These are phyloP conservation scores for Zelonia costaricensis DNA, from an alignment of 208 protist species.

Conservation along the genomic window DNA sequence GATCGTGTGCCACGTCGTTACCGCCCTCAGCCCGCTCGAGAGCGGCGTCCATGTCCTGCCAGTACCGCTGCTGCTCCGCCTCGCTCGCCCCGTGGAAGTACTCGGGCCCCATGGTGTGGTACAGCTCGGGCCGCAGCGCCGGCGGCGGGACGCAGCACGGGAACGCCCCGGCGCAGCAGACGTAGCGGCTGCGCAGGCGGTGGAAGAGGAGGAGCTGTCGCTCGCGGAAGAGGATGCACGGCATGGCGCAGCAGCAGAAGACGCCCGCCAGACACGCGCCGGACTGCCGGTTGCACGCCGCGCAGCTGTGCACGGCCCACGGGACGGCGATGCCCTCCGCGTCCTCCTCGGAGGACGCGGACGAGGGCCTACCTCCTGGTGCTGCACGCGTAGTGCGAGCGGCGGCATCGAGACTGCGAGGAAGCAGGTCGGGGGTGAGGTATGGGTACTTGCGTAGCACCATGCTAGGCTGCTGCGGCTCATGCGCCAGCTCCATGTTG, in stretches of 20 bases:
- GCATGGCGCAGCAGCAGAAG: slow-evolving; percentile 37
- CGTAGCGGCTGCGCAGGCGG: slow-evolving; percentile 35
- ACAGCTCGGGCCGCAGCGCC: slow-evolving; percentile 47
- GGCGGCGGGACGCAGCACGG: slow-evolving; percentile 43
- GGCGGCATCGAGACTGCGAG: neutral
- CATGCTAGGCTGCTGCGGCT: neutral
- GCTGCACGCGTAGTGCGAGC: too few species aligned
- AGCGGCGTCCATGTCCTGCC: neutral
- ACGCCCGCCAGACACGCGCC: slow-evolving; percentile 22
- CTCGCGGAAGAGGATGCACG: slow-evolving; percentile 42
- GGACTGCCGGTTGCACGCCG: slow-evolving; percentile 27
- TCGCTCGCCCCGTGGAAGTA: neutral
- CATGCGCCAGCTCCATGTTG: too few species aligned
- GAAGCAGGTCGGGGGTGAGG: slow-evolving; percentile 19
- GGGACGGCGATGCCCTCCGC: slow-evolving; percentile 1
- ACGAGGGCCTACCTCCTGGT: too few species aligned
- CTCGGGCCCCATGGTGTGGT: slow-evolving; percentile 29
- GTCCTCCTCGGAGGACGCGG: neutral
- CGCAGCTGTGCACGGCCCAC: slow-evolving; percentile 29
- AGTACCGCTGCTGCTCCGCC: neutral
- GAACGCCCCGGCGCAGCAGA: slow-evolving; percentile 46
- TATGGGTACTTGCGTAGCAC: slow-evolving; percentile 26
- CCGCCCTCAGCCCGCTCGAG: too few species aligned
- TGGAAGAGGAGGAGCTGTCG: slow-evolving; percentile 40
- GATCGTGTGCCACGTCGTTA: too few species aligned